phyloP scores from a whole-genome alignment of 2,329 filamentous ascomycete genomes.

The Diaporthe vexans region DNA sequence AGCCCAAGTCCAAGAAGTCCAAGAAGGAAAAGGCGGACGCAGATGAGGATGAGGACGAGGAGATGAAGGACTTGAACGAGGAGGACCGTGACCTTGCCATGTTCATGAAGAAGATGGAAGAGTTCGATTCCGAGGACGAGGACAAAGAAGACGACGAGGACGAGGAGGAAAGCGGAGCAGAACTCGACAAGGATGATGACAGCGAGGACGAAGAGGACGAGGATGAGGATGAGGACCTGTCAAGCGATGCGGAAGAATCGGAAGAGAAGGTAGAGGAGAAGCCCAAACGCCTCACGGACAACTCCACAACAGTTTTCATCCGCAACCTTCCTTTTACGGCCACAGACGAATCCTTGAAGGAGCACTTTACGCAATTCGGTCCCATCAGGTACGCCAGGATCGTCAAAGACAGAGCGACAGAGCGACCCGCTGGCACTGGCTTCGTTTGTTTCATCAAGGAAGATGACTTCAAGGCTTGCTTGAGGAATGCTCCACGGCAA shows the following conservation, averaged over 20 bases:
- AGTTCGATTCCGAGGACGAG: slow-evolving; percentile 70
- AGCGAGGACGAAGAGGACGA: slow-evolving; percentile 57
- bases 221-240: slow-evolving; percentile 53
- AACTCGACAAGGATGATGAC: slow-evolving; percentile 54
- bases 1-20: slow-evolving; percentile 49
- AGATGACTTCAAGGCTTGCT: slow-evolving; percentile 81
- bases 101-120: slow-evolving; percentile 71
- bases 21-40: slow-evolving; percentile 55
- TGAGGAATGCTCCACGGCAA: slow-evolving; percentile 79
- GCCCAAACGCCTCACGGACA: slow-evolving; percentile 65
- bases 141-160: slow-evolving; percentile 67
- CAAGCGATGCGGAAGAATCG: slow-evolving; percentile 61
- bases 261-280: slow-evolving; percentile 54
- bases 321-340: slow-evolving; percentile 94
- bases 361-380: slow-evolving; percentile 91
- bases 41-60: slow-evolving; percentile 47
- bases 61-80: slow-evolving; percentile 53
- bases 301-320: slow-evolving; percentile 87
- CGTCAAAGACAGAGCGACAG: slow-evolving; percentile 87
- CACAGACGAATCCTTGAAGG: slow-evolving; percentile 84
- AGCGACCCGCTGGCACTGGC: slow-evolving; percentile 89
- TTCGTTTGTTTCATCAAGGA: slow-evolving; percentile 93
- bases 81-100: slow-evolving; percentile 61
- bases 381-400: slow-evolving; percentile 91
- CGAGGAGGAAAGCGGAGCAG: slow-evolving; percentile 52